A percentile compares a stretch with the other conserved stretches of the same genome.
Conservation (phyloP, 2,329 filamentous ascomycete species). For the Penicillium palitans region DNA sequence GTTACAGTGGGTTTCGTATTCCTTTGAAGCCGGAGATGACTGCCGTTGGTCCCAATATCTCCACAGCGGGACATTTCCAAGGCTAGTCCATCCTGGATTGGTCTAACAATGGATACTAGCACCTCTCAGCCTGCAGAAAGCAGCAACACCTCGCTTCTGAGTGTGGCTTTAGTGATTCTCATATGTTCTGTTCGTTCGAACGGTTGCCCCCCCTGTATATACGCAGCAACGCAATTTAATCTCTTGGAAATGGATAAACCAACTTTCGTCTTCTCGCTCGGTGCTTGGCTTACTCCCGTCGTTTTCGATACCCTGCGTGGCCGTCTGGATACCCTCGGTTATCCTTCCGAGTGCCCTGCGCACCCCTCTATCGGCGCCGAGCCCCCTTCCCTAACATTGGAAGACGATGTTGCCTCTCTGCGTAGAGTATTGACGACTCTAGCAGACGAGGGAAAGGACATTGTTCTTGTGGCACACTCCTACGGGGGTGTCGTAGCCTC, state of each 20-base stretch:
- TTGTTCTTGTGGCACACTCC: conserved; percentile 36
- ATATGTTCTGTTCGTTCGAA: neutral
- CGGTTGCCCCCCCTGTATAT: neutral
- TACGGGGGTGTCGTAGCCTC: conserved; percentile 38
- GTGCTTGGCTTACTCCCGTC: conserved; percentile 41
- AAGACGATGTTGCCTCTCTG: conserved; percentile 37
- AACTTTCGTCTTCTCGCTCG: conserved; percentile 42
- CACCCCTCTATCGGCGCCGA: conserved; percentile 32
- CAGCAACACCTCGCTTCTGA: neutral
- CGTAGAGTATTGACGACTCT: conserved; percentile 24
- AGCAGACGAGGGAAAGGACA: conserved; percentile 26
- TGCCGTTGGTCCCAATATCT: neutral
- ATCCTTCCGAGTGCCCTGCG: conserved; percentile 31
- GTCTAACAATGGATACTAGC: neutral
- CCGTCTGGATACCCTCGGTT: conserved; percentile 36
- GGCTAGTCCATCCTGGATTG: neutral
- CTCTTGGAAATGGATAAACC: conserved; percentile 13
- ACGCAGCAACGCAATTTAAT: neutral
- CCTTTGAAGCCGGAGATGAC: neutral
- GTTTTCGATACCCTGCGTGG: conserved; percentile 34
- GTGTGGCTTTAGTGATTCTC: too few relatives aligned
- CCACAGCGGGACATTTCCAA: neutral
- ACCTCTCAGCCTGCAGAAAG: neutral
- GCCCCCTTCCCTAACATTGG: conserved; percentile 37
- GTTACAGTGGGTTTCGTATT: neutral